These are phyloP conservation scores for Globisporangium alternatum DNA, from an alignment of 352 stramenopile genomes.

Conservation along the genomic window DNA sequence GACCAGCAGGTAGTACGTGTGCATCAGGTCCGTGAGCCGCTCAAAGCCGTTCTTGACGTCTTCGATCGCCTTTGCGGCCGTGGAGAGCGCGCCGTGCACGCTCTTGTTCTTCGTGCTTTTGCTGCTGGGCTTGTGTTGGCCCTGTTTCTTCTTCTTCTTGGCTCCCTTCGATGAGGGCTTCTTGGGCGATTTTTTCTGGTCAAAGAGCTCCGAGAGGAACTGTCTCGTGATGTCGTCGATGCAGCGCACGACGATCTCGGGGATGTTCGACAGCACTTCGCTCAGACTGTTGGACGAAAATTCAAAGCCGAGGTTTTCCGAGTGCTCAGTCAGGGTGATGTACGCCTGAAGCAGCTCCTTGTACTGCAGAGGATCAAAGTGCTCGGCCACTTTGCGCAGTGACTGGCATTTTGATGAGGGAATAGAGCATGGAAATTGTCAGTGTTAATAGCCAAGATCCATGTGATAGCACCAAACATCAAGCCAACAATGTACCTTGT, in stretches of 20 bases:
- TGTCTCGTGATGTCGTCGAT: conserved; percentile 68
- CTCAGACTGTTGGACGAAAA: conserved; percentile 67
- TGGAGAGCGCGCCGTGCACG: conserved; percentile 4
- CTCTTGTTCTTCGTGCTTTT: neutral
- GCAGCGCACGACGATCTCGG: conserved; percentile 74
- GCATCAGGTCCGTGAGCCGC: conserved; percentile 75
- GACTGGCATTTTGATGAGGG: conserved; percentile 32
- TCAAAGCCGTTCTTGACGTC: conserved; percentile 65
- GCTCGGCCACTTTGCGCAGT: conserved; percentile 58
- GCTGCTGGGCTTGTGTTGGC: neutral
- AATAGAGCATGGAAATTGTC: neutral
- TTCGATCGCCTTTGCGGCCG: conserved; percentile 48
- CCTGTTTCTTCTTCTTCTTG: conserved; percentile 17
- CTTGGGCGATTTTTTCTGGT: conserved; percentile 34
- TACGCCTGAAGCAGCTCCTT: conserved; percentile 82
- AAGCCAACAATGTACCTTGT: conserved; percentile 37
- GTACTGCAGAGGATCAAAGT: conserved; percentile 73
- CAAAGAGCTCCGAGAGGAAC: conserved; percentile 43
- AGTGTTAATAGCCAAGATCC: neutral
- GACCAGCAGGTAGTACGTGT: conserved; percentile 87
- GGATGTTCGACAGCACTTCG: conserved; percentile 72
- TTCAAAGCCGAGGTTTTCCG: conserved; percentile 74
- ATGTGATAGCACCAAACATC: neutral
- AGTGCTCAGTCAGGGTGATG: conserved; percentile 72
- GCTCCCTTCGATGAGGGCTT: conserved; percentile 23